Base-by-base conservation (phyloP, 1,139 yeast genomes). In the Kurtzmaniella quercitrusa region DNA sequence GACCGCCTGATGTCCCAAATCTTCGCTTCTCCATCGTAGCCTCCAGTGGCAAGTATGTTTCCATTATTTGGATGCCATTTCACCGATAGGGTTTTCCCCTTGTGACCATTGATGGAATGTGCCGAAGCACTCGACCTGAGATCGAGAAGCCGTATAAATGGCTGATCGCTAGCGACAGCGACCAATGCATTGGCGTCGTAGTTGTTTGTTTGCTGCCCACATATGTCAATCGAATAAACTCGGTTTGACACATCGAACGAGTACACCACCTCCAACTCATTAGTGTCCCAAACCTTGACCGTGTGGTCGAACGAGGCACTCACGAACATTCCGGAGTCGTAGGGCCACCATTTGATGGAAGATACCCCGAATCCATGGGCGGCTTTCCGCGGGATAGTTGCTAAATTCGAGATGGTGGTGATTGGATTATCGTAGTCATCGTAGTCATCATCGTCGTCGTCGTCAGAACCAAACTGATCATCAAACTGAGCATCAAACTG, bases 311-410 rank as follows among this genome's bases (percentile, higher is more conserved):
- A 88, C 0, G 96, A 87, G 0, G 90, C 81, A 2, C 90, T 76
- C 10, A 89, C 74, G 65, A 90, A 90, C 81, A 91, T 75, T 1
- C 96, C 97, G 21, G 83, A 81, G 60, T 91, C 98, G 43, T 70
- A 70, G 0, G 95, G 91, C 93, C 95, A 91, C 97, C 98, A 91
- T 54, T 76, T 73, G 1, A 88, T 70, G 15, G 79, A 67, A 0
- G 95, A 85, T 0, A 90, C 70, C 0, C 96, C 96, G 59, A 74
- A 89, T 21, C 66, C 62, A 58, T 91, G 98, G 2, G 73, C 83
- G 1, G 71, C 52, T 49, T 74, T 74, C 12, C 82, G 57, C 2
- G 84, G 79, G n/a, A 81, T 58, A 15, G 74, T 61, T 37, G 78
- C 81, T 41, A 63, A 51, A 46, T 50, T 53, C 19, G 46, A 33